Base-by-base conservation (phyloP, 2,329 filamentous ascomycete genomes). In the Fusarium acutatum region DNA sequence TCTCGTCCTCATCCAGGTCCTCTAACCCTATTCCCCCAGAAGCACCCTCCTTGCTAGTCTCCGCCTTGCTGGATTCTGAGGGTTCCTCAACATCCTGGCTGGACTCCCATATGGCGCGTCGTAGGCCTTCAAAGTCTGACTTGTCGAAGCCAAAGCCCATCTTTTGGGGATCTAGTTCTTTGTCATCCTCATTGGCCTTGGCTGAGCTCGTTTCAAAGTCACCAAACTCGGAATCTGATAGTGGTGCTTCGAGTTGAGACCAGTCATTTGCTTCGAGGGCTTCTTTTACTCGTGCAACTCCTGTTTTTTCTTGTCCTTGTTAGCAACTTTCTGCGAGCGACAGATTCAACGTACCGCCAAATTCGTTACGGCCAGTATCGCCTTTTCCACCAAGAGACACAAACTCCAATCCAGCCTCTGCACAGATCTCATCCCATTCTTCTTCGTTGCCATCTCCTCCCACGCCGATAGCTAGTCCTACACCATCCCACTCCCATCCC, bases 261-360 rank as follows among this genome's bases (percentile, higher is more conserved):
- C 91, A 93, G 79, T 92, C 90, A 77, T 92, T 93, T 22, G 90
- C 84, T 76, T 92, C 87, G 20, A 93, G 80, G 0, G 90, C 91
- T 77, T 93, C 90, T 14, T 85, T 83, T 6, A 89, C 84, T 15
- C 91, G 85, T 2, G 87, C 83, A 41, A 92, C 84, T 22, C 90
- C 90, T 37, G 84, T 86, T 67, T 87, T 88, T 80, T 92, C 90
- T 89, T 66, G 3, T 26, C 20, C 7, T 34, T 44, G 64, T 81
- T 35, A 82, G 78, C 24, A 7, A 35, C 26, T 28, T 30, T 41
- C 44, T 35, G 14, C 43, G 44, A 49, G 14, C 28, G 11, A 53
- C 49, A 40, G 24, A 15, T 15, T 34, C 38, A 17, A 35, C 85
- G 59, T 77, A 90, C 89, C 89, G 66, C 90, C 88, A 80, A 87